Percentiles rank a stretch among this genome's conserved stretches.
These are phyloP conservation scores for Fusarium sp. DNA, from an alignment of 2,329 filamentous ascomycete genomes.

Conservation along the genomic window DNA sequence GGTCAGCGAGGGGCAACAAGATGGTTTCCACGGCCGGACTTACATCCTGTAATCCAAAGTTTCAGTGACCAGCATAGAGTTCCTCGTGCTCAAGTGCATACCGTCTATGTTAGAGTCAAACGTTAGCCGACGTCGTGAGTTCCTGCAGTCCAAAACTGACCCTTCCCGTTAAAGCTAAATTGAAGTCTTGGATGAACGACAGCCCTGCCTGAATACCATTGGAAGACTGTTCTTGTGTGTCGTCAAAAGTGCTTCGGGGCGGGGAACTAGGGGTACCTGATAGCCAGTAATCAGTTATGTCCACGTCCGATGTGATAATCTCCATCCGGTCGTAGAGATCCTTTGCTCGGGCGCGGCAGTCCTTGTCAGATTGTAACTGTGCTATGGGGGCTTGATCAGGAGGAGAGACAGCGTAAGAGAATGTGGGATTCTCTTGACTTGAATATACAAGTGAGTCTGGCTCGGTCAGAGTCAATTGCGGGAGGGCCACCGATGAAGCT, in stretches of 20 bases:
- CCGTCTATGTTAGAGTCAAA: too few relatives aligned
- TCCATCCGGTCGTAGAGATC: neutral
- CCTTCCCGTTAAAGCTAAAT: neutral
- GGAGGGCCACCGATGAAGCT: neutral
- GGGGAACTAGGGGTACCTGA: neutral
- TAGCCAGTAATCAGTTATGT: neutral
- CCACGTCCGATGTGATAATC: neutral
- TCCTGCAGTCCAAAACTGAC: neutral
- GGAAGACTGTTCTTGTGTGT: neutral
- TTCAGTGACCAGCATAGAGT: too few relatives aligned
- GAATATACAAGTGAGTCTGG: neutral
- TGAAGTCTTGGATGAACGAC: neutral
- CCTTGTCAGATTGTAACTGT: neutral
- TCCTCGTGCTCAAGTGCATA: too few relatives aligned
- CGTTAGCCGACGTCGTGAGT: too few relatives aligned
- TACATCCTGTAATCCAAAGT: neutral
- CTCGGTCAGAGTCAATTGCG: neutral
- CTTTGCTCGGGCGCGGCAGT: neutral
- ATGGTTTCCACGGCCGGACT: neutral
- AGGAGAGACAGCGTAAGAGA: too few relatives aligned
- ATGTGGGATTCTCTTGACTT: too few relatives aligned
- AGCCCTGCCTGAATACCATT: neutral
- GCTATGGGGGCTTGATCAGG: neutral
- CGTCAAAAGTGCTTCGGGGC: neutral
- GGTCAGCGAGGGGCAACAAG: neutral